Base-by-base conservation (phyloP, 495 filamentous ascomycete species). In the Lophiostoma macrostomum region DNA sequence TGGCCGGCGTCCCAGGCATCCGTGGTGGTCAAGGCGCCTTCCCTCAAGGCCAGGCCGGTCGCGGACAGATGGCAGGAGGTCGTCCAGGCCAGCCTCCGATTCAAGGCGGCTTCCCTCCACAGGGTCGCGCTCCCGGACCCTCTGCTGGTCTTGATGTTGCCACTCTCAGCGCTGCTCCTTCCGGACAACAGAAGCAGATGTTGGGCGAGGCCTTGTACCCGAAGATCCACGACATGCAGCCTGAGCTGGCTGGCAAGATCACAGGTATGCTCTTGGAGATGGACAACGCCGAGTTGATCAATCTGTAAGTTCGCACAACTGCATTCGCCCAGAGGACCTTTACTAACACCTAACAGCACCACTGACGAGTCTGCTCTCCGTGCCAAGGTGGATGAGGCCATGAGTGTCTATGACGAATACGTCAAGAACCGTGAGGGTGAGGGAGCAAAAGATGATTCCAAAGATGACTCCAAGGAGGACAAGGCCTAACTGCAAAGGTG, bases 181-280 rank as follows among this genome's bases (percentile, higher is more conserved):
- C 82, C 12, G 67, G 73, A 28, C 85, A 90, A 67, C 94, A 96
- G 77, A 99, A 99, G 83, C 93, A 99, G 77, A 84, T 96, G 73
- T 81, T 99, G 46, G 93, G 93, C 63, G 93, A 99, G 75, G 85
- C 87, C 47, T 82, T 99, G 44, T 99, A 96, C 79, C 93, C 93
- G 58, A 97, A 96, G 85, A 96, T 99, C 66, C 83, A 89, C 69
- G 80, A 78, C 45, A 81, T 93, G 72, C 90, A 97, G 78, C 90
- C 90, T 35, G 88, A 94, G 58, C 77, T 99, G 54, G 93, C 93
- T 58, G 93, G 93, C 62, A 99, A 99, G 85, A 96, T 99, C 67
- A 99, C 93, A 53, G 93, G 93, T 71, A 99, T 99, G 93, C 82
- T 99, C 64, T 68, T 99, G 62, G 93, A 99, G 80, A 99, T 99